Evolutionary conservation across 1,139 yeast species (phyloP), one percentile per base, ranked within the genome.

Genomic region (Debaryomycetaceae sp.): DNA sequence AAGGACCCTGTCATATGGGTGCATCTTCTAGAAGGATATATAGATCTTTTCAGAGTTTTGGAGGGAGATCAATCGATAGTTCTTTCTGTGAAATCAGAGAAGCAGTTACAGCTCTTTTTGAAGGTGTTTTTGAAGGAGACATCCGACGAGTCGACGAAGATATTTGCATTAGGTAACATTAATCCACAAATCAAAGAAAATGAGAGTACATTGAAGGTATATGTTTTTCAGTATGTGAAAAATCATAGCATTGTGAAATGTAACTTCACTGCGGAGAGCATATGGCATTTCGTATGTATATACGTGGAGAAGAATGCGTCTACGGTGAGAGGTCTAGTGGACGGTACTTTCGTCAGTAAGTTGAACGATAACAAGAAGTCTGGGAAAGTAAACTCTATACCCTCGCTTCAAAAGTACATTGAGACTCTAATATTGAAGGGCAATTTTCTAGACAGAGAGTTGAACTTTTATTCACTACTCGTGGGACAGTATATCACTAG

Each of bases 1-100:
- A 84, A 81, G 53, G 95, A 86, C 57, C 95, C 95, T 0, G 90
- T 86, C 33, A 85, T 86, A 8, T 86, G 91, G 90, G 84, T 77
- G 3, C 89, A 84, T 59, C 64, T 84, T 29, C 64, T 85, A 13
- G 87, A 83, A 50, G 79, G 80, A 5, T 86, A 84, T 58, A 78
- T 84, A 43, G 60, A 60, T 24, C 65, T 80, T 20, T 72, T 81
- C 52, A 70, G 73, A 46, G 76, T 68, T 48, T 60, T 84, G 36
- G 59, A 62, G 52, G 31, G 24, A 6, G n/a, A 33, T 46, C 34
- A 45, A 11, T 45, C 59, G 11, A 55, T 59, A 33, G 66, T 66
- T 37, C 60, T 85, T 23, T 68, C 75, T 13, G 70, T 74, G 9
- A 75, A 77, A 46, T 76, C 87, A 1, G 75, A 75, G 46, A 87